A percentile compares a stretch with the other conserved stretches of the same genome.
phyloP scores from a whole-genome alignment of 306 rosid species.

The Prunus persica region DNA sequence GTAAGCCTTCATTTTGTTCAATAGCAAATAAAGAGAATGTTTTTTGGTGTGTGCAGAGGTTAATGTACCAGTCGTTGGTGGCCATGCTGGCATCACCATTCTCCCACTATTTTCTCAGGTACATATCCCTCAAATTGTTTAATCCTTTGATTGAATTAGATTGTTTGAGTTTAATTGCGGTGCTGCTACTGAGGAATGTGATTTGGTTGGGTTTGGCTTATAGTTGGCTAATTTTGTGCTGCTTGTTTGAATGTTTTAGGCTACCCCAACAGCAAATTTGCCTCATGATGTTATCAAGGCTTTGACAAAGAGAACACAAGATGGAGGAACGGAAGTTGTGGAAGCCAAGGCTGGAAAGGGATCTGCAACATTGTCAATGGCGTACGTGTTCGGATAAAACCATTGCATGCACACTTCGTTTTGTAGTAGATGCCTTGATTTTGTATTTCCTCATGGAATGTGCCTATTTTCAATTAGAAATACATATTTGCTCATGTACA shows the following conservation, averaged over 20 bases:
- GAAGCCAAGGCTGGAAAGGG: slow-evolving; percentile 99
- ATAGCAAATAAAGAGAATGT: background rate
- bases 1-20: background rate
- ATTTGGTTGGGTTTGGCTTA: slow-evolving; percentile 12
- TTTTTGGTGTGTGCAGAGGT: slow-evolving; percentile 60
- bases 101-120: slow-evolving; percentile 98
- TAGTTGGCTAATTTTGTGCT: slow-evolving; percentile 7
- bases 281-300: slow-evolving; percentile 56
- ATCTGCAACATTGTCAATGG: slow-evolving; percentile 98
- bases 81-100: slow-evolving; percentile 95
- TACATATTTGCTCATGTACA: background rate
- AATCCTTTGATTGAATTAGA: background rate
- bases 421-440: background rate
- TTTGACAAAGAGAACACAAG: slow-evolving; percentile 94
- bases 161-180: background rate
- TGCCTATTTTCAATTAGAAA: background rate
- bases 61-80: slow-evolving; percentile 95
- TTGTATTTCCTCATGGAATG: background rate
- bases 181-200: slow-evolving; percentile 3
- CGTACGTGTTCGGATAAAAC: slow-evolving; percentile 52
- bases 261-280: slow-evolving; percentile 78
- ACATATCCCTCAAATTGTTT: slow-evolving; percentile 5
- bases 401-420: background rate
- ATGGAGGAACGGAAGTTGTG: slow-evolving; percentile 98
- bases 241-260: slow-evolving; percentile 44